These are phyloP conservation scores for Eragrostis tef DNA, from an alignment of 202 grass and related monocot genomes.

Conservation along the genomic window DNA sequence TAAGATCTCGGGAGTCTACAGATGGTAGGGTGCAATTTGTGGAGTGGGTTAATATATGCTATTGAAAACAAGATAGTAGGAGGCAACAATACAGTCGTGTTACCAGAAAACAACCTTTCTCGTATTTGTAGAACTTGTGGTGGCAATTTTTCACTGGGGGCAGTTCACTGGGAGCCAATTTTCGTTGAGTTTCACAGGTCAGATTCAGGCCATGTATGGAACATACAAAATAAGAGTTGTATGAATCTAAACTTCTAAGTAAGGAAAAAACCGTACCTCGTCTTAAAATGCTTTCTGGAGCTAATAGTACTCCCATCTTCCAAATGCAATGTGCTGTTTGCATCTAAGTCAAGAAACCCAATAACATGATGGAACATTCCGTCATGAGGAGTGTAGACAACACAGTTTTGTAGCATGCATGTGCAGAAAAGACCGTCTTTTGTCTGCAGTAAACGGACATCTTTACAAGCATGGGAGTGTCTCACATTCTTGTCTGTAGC, in stretches of 20 bases:
- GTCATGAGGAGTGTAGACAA: slow-evolving; percentile 65
- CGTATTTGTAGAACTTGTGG: slow-evolving; percentile 39
- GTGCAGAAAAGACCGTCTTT: slow-evolving; percentile 26
- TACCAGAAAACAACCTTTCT: slow-evolving; percentile 55
- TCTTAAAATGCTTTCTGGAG: slow-evolving; percentile 57
- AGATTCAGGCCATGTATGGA: slow-evolving; percentile 50
- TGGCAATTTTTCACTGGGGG: slow-evolving; percentile 57
- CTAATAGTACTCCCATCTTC: slow-evolving; percentile 41
- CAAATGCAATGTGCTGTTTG: slow-evolving; percentile 46
- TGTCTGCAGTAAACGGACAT: slow-evolving; percentile 34
- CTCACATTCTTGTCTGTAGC: slow-evolving; percentile 24
- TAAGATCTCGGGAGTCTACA: background rate
- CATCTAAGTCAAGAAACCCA: slow-evolving; percentile 55
- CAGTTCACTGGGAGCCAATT: slow-evolving; percentile 52
- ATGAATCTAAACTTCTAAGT: slow-evolving; percentile 14
- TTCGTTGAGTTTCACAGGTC: slow-evolving; percentile 49
- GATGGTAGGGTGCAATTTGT: background rate
- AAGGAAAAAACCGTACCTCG: slow-evolving; percentile 49
- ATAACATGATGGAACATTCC: slow-evolving; percentile 51
- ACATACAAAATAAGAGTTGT: slow-evolving; percentile 5
- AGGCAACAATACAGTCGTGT: slow-evolving; percentile 26
- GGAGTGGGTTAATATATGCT: background rate
- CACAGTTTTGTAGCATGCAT: slow-evolving; percentile 60
- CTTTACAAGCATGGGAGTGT: slow-evolving; percentile 54
- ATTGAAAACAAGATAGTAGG: background rate